Conservation (phyloP, 2,329 filamentous ascomycete species). For the Aspergillus tamarii region DNA sequence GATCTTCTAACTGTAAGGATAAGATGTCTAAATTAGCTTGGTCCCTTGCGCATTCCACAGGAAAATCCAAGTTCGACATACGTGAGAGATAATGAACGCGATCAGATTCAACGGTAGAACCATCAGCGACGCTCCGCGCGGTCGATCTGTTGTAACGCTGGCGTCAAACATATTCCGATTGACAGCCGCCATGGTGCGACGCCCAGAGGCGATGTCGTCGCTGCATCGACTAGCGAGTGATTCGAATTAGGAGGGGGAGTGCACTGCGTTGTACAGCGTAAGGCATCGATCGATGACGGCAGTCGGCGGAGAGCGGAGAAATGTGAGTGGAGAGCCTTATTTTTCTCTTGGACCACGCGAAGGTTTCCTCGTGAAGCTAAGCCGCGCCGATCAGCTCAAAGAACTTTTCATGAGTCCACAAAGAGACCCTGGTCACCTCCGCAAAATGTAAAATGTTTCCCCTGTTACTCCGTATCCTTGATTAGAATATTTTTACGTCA, state of each 20-base stretch:
- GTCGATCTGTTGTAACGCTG: constrained; percentile 34
- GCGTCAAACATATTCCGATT: constrained; percentile 48
- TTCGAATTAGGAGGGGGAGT: neutral
- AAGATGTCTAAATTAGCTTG: neutral
- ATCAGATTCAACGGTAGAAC: constrained; percentile 61
- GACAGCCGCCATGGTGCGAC: constrained; percentile 46
- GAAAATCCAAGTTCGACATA: constrained; percentile 34
- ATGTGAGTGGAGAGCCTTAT: constrained; percentile 6
- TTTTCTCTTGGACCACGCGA: neutral
- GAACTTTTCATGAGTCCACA: neutral
- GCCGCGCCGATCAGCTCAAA: neutral
- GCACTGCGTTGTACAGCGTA: constrained; percentile 3
- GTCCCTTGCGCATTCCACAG: neutral
- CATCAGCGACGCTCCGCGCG: constrained; percentile 37
- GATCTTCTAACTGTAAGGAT: constrained; percentile 57
- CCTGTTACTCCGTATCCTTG: neutral
- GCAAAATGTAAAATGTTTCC: neutral
- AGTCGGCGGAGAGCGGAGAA: constrained; percentile 12
- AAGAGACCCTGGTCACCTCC: neutral
- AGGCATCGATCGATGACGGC: constrained; percentile 17
- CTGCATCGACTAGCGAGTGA: constrained; percentile 31
- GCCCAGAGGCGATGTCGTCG: constrained; percentile 26
- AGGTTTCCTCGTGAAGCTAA: neutral
- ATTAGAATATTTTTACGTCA: neutral
- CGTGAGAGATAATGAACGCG: constrained; percentile 59